phyloP scores from a whole-genome alignment of 768 basidiomycete species.

The Hortiboletus flavorubellus region DNA sequence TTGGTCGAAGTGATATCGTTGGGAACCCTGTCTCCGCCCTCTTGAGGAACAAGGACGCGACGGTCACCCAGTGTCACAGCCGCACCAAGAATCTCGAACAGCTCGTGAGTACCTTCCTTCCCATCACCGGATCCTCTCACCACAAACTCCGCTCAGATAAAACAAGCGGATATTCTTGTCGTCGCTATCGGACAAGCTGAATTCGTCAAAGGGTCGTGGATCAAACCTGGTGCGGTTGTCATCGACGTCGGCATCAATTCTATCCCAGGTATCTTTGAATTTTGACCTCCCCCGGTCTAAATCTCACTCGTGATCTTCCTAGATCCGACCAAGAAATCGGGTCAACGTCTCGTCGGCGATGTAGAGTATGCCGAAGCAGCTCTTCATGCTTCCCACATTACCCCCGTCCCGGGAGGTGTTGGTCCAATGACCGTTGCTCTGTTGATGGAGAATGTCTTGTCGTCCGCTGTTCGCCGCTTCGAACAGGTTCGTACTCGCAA shows the following conservation, averaged over 20 bases:
- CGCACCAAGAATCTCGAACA: constrained; percentile 76
- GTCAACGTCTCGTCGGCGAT: constrained; percentile 94
- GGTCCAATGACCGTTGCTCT: constrained; percentile 99
- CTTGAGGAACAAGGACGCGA: constrained; percentile 86
- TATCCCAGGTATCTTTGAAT: constrained; percentile 61
- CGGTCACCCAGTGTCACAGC: constrained; percentile 97
- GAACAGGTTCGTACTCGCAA: constrained; percentile 62
- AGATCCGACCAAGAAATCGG: constrained; percentile 92
- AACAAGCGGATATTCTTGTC: constrained; percentile 87
- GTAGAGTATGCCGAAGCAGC: constrained; percentile 83
- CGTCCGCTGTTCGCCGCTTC: constrained; percentile 80
- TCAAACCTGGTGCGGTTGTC: constrained; percentile 92
- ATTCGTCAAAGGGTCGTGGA: constrained; percentile 89
- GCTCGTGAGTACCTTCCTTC: constrained; percentile 51
- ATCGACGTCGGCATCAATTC: constrained; percentile 99
- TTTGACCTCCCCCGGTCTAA: not conserved
- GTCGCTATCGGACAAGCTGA: constrained; percentile 94
- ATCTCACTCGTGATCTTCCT: not conserved
- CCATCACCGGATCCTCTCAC: constrained; percentile 7
- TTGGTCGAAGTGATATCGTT: constrained; percentile 97
- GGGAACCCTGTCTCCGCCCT: constrained; percentile 93
- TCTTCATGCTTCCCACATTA: constrained; percentile 81
- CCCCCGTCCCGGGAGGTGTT: constrained; percentile 97
- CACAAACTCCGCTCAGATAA: constrained; percentile 49
- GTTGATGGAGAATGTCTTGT: constrained; percentile 92